Evolutionary conservation across 2,329 filamentous ascomycete species (phyloP), one percentile per base, ranked within the genome.

Genomic region (Ophiostoma sp.): DNA sequence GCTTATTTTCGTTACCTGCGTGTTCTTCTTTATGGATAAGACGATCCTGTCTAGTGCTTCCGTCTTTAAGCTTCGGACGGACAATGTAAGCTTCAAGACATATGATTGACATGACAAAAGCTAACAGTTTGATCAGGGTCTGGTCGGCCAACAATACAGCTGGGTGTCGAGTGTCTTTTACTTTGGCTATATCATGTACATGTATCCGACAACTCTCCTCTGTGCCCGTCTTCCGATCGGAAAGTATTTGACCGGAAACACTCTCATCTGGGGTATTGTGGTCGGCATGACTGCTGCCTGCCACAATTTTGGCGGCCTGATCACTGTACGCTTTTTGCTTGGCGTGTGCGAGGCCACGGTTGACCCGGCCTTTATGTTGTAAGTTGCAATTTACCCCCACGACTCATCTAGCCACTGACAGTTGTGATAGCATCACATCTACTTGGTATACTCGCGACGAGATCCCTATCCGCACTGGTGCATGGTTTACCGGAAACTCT

Each of bases 381-480:
- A 39, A 20, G 62, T 65, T 27, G 20, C n/a, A 4, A 6, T n/a
- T 17, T 2, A n/a, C 10, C 17, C 20, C n/a, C 23, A 4, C 20
- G 20, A 13, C 13, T 39, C 41, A 13, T 41, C 4, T 17, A 65
- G n/a, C 3, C 6, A 20, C 39, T 48, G 17, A 67, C 35, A 44
- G 5, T 4, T 23, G 23, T 11, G 6, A 13, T 48, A 67, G 65
- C 17, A 48, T 67, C 15, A 67, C 65, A 41, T 44, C 65, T 10
- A 67, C 65, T 3, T 67, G 65, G 65, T 67, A 67, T 15, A 67
- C 65, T 15, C 36, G 65, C 35, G 65, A 67, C 27, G 65, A 67
- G 15, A 67, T 48, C 31, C 65, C 65, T 7, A 67, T 67, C 27
- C 65, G 65, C 1, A 67, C 65, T 44, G 39, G 39, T n/a, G 39